These are phyloP conservation scores for Fusarium dimerum DNA, from an alignment of 2,329 filamentous ascomycete species.

Conservation along the genomic window DNA sequence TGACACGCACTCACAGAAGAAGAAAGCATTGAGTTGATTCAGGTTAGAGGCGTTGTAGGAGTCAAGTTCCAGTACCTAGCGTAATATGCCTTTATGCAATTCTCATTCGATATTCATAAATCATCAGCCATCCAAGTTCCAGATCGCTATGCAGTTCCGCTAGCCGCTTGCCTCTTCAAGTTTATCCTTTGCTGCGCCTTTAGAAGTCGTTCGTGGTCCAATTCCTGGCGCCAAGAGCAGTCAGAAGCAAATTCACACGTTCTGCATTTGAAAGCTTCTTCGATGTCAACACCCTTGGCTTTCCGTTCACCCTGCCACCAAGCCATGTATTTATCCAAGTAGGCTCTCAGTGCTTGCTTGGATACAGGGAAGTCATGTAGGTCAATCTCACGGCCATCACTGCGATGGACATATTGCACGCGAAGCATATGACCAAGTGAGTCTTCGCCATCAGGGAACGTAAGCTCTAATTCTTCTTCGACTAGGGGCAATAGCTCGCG, in stretches of 20 bases:
- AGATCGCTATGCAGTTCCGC: constrained; percentile 5
- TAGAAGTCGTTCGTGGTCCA: constrained; percentile 58
- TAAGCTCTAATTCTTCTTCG: constrained; percentile 46
- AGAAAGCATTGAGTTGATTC: constrained; percentile 15
- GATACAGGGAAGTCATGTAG: constrained; percentile 68
- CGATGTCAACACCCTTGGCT: constrained; percentile 73
- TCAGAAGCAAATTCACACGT: constrained; percentile 79
- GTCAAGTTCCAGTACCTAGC: background rate
- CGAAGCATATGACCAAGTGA: constrained; percentile 53
- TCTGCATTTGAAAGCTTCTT: constrained; percentile 87
- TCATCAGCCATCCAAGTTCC: constrained; percentile 12
- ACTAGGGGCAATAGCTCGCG: constrained; percentile 50
- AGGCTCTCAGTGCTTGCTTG: constrained; percentile 59
- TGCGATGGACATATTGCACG: constrained; percentile 55
- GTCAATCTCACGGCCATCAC: constrained; percentile 55
- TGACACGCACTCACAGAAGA: constrained; percentile 27
- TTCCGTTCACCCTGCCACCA: constrained; percentile 84
- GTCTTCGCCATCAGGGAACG: constrained; percentile 52
- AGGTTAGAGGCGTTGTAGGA: background rate
- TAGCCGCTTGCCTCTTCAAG: constrained; percentile 14
- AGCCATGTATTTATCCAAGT: constrained; percentile 69
- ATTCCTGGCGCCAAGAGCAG: constrained; percentile 75
- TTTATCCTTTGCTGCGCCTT: constrained; percentile 23
- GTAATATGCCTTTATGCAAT: background rate
- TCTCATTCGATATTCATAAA: constrained; percentile 17